Base-by-base conservation (phyloP, 1,284 basidiomycete species). In the Tilletia caries region DNA sequence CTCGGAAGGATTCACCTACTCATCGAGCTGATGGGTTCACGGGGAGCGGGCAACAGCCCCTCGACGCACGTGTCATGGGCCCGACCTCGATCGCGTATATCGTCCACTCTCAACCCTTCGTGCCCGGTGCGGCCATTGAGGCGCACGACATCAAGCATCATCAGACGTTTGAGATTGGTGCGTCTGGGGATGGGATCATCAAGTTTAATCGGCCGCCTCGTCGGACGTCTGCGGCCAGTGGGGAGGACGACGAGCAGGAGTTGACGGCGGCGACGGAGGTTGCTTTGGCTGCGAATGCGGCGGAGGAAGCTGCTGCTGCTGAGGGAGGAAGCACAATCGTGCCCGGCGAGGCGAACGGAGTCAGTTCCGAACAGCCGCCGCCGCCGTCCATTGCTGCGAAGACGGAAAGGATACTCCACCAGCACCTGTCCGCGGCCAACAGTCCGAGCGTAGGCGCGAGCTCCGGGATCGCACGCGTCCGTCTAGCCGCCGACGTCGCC, bases 71-170 rank as follows among this genome's bases (percentile, higher is more conserved):
- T 25, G 79, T 85, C 34, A 73, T 84, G 23, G 93, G 92, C 62
- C 91, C 92, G 29, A 95, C 93, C 8, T 91, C 91, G 43, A 87
- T 92, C 72, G 87, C 90, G 12, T 93, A 95, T 84, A 86, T 97
- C 25, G 85, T 97, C 68, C 93, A 96, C 83, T 94, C 93, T 65
- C 91, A 91, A 84, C 89, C 91, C 34, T 89, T 91, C 65, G 89
- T 97, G 74, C 91, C 92, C 5, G 74, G 80, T 88, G 90, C 60
- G 89, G 88, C 90, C 67, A 95, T 93, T 78, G 92, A 95, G 85
- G 89, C 86, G 41, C 95, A 93, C 83, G 93, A 97, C 83, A 86
- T 90, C 71, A 82, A 83, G 69, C 83, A 84, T 71, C 76, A 79
- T 25, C 83, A 85, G 73, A 79, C 82, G 1, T 80, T 85, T 33